These are phyloP conservation scores for Pythium folliculosum DNA, from an alignment of 352 stramenopile species.

Conservation along the genomic window DNA sequence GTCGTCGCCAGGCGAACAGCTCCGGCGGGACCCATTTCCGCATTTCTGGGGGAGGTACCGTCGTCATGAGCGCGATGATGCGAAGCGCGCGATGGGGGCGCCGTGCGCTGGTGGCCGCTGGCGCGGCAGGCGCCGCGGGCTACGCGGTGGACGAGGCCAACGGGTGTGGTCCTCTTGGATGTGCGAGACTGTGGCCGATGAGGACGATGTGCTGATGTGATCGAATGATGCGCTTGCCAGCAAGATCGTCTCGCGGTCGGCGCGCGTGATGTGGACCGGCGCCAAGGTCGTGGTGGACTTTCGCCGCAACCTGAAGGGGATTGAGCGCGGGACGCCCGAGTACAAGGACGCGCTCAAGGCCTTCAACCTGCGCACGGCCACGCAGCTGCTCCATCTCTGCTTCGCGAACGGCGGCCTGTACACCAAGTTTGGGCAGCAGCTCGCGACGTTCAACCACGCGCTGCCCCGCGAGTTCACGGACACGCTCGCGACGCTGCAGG, in stretches of 20 bases:
- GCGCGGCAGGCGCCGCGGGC: conserved; percentile 23
- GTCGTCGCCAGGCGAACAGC: conserved; percentile 15
- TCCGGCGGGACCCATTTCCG: conserved; percentile 2
- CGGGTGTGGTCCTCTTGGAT: conserved; percentile 46
- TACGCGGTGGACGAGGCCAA: conserved; percentile 53
- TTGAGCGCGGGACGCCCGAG: conserved; percentile 40
- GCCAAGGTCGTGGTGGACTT: conserved; percentile 58
- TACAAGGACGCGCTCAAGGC: conserved; percentile 62
- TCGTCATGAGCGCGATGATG: conserved; percentile 4
- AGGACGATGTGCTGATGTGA: background rate
- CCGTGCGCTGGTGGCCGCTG: conserved; percentile 4
- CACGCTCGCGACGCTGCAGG: conserved; percentile 90
- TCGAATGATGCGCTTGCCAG: conserved; percentile 23
- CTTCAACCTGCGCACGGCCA: conserved; percentile 83
- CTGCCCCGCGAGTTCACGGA: conserved; percentile 94
- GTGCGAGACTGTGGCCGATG: background rate
- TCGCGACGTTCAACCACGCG: conserved; percentile 96
- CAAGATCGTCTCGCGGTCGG: conserved; percentile 62
- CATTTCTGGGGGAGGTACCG: background rate
- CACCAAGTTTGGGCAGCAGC: conserved; percentile 97
- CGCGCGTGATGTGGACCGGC: conserved; percentile 54
- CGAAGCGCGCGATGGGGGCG: conserved; percentile 9
- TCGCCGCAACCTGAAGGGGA: conserved; percentile 47
- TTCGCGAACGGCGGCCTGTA: conserved; percentile 95
- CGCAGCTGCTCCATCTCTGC: conserved; percentile 90